Conservation (phyloP, 345 rosid species). For the Arabidopsis arenosa region DNA sequence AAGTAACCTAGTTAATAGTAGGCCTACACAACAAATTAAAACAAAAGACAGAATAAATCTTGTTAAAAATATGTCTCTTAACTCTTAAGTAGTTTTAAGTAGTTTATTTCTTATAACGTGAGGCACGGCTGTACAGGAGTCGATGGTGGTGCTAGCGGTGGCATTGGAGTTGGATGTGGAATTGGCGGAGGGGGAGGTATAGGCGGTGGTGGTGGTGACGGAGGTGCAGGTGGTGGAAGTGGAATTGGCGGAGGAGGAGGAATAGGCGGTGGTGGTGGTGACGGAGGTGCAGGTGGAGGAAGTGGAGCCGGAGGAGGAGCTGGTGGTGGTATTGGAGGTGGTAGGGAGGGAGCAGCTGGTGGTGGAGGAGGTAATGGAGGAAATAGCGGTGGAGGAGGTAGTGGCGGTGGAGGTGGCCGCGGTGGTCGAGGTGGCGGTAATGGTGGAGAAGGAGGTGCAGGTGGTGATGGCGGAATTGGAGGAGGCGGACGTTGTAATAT, state of each 20-base stretch:
- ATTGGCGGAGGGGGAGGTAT: constrained; percentile 12
- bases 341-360: neutral
- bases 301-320: neutral
- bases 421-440: neutral
- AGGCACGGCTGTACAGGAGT: neutral
- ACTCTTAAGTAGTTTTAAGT: too few relatives aligned
- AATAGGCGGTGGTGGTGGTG: too few relatives aligned
- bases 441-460: neutral
- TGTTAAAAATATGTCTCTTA: too few relatives aligned
- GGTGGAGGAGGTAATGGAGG: neutral
- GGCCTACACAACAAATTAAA: too few relatives aligned
- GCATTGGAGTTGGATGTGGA: constrained; percentile 28
- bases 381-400: neutral
- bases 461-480: neutral
- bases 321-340: too few relatives aligned
- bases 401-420: neutral
- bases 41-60: too few relatives aligned
- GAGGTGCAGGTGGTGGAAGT: constrained; percentile 4
- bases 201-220: constrained; percentile 15
- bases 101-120: too few relatives aligned
- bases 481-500: neutral
- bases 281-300: too few relatives aligned
- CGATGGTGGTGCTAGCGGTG: constrained; percentile 5
- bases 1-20: too few relatives aligned
- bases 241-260: neutral